Evolutionary conservation across 805 yeast genomes (phyloP), one percentile per base, ranked within the genome.

Genomic region (Brettanomyces bruxellensis): DNA sequence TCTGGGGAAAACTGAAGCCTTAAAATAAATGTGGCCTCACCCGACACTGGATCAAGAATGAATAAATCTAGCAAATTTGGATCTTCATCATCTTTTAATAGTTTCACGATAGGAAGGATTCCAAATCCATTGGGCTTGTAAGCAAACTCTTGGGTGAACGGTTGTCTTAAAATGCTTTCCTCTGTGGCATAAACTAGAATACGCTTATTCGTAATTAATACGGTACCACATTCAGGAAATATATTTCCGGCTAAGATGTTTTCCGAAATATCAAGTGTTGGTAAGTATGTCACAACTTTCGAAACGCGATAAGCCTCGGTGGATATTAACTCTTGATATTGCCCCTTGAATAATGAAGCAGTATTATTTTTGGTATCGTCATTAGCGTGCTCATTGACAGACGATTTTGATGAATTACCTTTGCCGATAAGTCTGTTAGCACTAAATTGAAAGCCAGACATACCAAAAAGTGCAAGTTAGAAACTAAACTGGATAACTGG

Each of bases 21-120:
- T 56, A 86, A 95, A 67, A 83, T 84, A 61, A 81, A 89, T 25
- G 74, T 72, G 42, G 85, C 62, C 18, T 62, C 57, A 0, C 96
- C 95, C 0, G 78, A 55, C 18, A 69, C 59, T 1, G 81, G 68
- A 56, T 82, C 78, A 22, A 86, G 70, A 5, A 83, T 74, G 5
- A 84, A 79, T 37, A 88, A 64, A 8, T 96, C 96, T 0, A 95
- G 91, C 13, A 69, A 61, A 44, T 71, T 72, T 3, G 59, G 49
- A 23, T 65, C 56, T 3, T 81, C 79, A 4, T 76, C 73, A 5
- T 78, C 62, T 3, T 91, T 81, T 1, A 86, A 77, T 35, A 86
- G 61, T 4, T 75, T 69, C 1, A 84, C 86, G 46, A 80, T 60
- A 1, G 83, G 82, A 7, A 67, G 55, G 34, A 66, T 52, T 5